phyloP scores from a whole-genome alignment of 225 moss, liverwort and hornwort genomes.

The Pleurozium schreberi region DNA sequence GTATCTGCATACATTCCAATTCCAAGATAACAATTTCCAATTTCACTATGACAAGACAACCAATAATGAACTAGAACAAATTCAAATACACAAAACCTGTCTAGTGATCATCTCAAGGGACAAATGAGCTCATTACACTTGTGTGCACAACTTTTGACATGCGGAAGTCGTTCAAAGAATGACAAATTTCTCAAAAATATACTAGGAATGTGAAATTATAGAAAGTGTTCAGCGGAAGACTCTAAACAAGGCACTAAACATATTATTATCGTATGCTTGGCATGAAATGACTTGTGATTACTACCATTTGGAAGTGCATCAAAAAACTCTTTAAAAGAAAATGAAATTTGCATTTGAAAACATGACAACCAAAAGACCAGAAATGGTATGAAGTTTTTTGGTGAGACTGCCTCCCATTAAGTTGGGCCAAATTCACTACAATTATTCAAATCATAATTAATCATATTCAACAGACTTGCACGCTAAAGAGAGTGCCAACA shows the following conservation, averaged over 20 bases:
- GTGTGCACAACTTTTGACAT: no score
- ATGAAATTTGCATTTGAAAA: background rate
- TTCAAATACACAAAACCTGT: no score
- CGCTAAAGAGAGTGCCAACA: background rate
- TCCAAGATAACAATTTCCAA: no score
- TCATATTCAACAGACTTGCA: background rate
- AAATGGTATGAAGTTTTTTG: background rate
- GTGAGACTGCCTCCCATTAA: accelerated
- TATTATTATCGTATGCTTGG: background rate
- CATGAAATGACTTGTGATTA: background rate
- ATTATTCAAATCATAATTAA: background rate
- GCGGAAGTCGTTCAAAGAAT: no score
- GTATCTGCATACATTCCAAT: no score
- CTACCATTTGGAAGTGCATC: accelerated
- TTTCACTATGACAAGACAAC: no score
- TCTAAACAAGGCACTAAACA: background rate
- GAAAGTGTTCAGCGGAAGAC: background rate
- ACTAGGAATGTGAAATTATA: no score
- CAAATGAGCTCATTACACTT: no score
- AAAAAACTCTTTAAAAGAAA: background rate
- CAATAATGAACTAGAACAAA: no score
- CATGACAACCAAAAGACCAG: background rate
- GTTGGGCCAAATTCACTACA: background rate
- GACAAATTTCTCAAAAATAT: no score
- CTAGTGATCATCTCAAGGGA: no score